Conservation (phyloP, 345 rosid genomes). For the Citrus cavaleriei region DNA sequence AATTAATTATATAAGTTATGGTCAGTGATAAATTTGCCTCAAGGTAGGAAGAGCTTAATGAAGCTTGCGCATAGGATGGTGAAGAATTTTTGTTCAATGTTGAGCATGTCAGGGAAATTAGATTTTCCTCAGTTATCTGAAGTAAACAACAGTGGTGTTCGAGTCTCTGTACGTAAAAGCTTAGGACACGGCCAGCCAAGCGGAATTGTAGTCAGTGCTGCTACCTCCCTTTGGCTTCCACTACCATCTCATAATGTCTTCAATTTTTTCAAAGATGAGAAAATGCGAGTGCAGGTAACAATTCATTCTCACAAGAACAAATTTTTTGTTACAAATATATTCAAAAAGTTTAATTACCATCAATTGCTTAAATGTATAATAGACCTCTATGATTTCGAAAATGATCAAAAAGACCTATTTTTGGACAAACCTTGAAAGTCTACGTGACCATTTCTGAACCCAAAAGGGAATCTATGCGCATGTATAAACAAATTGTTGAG, state of each 20-base stretch:
- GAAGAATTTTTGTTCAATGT: constrained; percentile 40
- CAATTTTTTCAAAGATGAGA: constrained; percentile 31
- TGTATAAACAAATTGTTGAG: no score
- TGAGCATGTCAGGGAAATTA: constrained; percentile 49
- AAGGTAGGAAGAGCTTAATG: constrained; percentile 47
- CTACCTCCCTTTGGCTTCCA: constrained; percentile 62
- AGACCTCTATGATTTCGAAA: no score
- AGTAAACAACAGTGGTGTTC: constrained; percentile 44
- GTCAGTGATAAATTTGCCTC: constrained; percentile 19
- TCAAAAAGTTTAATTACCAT: no score
- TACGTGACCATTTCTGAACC: no score
- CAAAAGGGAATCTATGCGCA: no score
- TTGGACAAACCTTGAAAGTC: no score
- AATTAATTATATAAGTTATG: not conserved
- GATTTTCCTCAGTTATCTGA: constrained; percentile 48
- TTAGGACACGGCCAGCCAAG: constrained; percentile 41
- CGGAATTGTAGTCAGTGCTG: constrained; percentile 55
- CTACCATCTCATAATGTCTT: constrained; percentile 41
- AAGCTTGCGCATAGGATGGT: constrained; percentile 67
- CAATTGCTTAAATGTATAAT: no score
- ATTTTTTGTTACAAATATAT: no score
- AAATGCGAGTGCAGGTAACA: constrained; percentile 43
- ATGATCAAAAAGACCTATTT: no score
- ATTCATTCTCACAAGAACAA: not conserved
- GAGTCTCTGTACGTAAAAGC: constrained; percentile 44